phyloP scores from a whole-genome alignment of 495 filamentous ascomycete genomes.

The Platismatia glauca region DNA sequence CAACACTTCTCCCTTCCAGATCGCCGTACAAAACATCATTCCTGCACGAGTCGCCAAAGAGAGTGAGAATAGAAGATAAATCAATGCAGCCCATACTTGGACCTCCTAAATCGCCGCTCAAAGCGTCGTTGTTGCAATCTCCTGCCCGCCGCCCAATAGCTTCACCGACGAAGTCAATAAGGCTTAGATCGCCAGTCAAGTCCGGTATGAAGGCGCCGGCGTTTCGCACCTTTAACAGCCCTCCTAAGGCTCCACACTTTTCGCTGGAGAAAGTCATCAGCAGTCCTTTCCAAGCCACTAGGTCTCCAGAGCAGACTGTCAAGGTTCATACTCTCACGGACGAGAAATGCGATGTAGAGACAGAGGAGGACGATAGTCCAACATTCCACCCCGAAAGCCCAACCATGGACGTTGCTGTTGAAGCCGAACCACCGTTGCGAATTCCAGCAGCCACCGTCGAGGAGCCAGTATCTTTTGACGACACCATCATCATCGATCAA shows the following conservation, averaged over 20 bases:
- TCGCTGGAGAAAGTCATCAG: conserved; percentile 2
- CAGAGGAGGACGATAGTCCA: background rate
- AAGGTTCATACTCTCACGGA: conserved; percentile 13
- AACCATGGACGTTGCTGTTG: background rate
- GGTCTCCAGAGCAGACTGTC: conserved; percentile 7
- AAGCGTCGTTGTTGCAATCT: conserved; percentile 23
- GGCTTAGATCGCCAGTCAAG: background rate
- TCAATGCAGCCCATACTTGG: conserved; percentile 27
- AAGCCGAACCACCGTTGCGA: background rate
- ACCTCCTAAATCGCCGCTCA: conserved; percentile 27
- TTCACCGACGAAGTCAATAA: conserved; percentile 6
- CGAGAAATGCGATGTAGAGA: conserved; percentile 3
- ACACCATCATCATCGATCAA: conserved; percentile 21
- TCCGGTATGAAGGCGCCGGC: background rate
- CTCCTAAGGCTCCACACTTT: background rate
- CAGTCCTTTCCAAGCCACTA: conserved; percentile 7
- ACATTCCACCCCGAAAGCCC: background rate
- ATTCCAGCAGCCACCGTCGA: background rate
- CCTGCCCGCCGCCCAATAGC: conserved; percentile 19
- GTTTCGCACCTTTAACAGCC: background rate
- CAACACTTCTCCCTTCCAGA: conserved; percentile 26
- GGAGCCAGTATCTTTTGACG: background rate
- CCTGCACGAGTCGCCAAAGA: conserved; percentile 35
- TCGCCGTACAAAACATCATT: conserved; percentile 26
- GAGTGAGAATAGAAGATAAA: conserved; percentile 33